phyloP scores from a whole-genome alignment of 306 rosid genomes.

The Begonia masoniana region DNA sequence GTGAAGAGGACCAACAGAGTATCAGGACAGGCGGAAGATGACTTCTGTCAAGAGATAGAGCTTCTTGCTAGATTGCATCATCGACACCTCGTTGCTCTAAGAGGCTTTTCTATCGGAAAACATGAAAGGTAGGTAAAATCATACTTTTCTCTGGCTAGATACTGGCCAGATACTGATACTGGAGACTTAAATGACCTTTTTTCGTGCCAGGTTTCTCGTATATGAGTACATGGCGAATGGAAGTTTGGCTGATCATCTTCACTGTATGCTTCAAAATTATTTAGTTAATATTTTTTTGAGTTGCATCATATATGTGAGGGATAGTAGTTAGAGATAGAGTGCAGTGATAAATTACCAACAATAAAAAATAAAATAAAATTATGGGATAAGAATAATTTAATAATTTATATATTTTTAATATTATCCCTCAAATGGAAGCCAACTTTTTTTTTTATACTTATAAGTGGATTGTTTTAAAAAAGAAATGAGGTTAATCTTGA shows the following conservation, averaged over 20 bases:
- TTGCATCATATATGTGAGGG: no score
- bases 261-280: constrained; percentile 66
- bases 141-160: background rate
- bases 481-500: no score
- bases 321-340: no score
- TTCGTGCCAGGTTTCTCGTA: constrained; percentile 72
- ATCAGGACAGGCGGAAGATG: constrained; percentile 82
- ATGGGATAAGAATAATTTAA: no score
- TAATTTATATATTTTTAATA: no score
- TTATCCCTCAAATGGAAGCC: no score
- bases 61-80: constrained; percentile 94
- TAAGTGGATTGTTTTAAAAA: no score
- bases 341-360: no score
- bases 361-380: no score
- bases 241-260: constrained; percentile 98
- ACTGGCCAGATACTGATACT: background rate
- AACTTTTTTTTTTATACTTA: no score
- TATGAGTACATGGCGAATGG: constrained; percentile 97
- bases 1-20: constrained; percentile 79
- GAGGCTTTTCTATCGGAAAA: constrained; percentile 71
- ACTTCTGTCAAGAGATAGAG: constrained; percentile 80
- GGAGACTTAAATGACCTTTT: background rate
- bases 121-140: constrained; percentile 50
- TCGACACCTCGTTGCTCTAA: constrained; percentile 85
- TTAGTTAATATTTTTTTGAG: constrained; percentile 1